Evolutionary conservation across 139 green algal genomes (phyloP).

Genomic region (Chlorella sp.): DNA sequence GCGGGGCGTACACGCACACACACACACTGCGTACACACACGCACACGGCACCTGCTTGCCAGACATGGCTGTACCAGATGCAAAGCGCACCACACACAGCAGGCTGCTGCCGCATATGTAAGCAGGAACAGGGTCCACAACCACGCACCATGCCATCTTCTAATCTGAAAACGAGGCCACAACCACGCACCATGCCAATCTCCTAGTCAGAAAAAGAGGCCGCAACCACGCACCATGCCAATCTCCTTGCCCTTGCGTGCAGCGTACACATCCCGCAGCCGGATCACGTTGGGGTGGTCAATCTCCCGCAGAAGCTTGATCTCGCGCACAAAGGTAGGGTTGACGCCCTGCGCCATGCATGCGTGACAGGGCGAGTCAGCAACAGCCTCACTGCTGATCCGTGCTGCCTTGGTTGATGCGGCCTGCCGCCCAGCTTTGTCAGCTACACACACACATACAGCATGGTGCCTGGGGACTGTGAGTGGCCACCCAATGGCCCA

Average conservation of each 20-base stretch:
- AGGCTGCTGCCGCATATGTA: too few species aligned
- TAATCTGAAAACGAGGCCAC: not conserved
- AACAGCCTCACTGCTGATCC: not conserved
- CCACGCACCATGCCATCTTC: not conserved
- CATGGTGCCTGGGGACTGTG: not conserved
- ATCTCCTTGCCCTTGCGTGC: conserved; percentile 50
- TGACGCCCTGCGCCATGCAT: conserved; percentile 56
- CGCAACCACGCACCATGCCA: conserved; percentile 26
- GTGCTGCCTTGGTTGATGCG: not conserved
- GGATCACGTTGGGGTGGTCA: conserved; percentile 64
- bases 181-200: not conserved
- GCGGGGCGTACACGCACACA: too few species aligned
- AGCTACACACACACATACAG: not conserved
- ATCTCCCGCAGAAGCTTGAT: conserved; percentile 89
- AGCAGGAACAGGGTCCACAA: too few species aligned
- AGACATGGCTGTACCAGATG: too few species aligned
- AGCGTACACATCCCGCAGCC: conserved; percentile 73
- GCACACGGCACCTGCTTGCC: too few species aligned
- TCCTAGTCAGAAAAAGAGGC: not conserved
- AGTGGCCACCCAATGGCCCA: not conserved
- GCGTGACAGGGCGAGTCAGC: not conserved
- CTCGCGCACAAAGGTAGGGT: conserved; percentile 83
- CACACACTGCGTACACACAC: too few species aligned
- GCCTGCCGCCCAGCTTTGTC: not conserved
- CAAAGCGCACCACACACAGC: too few species aligned